phyloP scores from a whole-genome alignment of 768 basidiomycete genomes.

The Termitomyces sp. region DNA sequence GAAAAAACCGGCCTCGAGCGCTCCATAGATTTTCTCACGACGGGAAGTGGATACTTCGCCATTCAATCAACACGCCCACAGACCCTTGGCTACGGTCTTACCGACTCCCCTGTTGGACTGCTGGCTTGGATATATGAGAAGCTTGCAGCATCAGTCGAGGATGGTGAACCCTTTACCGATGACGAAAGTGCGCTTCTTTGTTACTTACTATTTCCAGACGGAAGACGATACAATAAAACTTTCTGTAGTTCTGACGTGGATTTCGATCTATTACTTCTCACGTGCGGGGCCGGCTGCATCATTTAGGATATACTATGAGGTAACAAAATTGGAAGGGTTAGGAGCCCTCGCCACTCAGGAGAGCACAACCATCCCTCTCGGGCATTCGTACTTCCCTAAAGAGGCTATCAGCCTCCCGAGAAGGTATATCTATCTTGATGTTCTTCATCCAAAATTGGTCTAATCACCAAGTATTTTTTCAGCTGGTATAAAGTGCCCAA shows the following conservation, averaged over 20 bases:
- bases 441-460: not conserved
- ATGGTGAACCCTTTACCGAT: conserved; percentile 41
- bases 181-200: conserved; percentile 36
- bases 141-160: conserved; percentile 36
- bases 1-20: conserved; percentile 30
- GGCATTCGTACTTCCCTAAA: conserved; percentile 42
- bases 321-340: conserved; percentile 11
- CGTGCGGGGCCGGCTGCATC: conserved; percentile 53
- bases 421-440: conserved; percentile 10
- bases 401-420: conserved; percentile 26
- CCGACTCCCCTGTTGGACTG: conserved; percentile 52
- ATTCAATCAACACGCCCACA: conserved; percentile 44
- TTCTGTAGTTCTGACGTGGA: conserved; percentile 49
- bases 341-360: conserved; percentile 3
- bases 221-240: not conserved
- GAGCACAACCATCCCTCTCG: conserved; percentile 33
- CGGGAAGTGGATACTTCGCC: conserved; percentile 30
- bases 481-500: conserved; percentile 17
- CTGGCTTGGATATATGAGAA: conserved; percentile 53
- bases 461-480: not conserved
- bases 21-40: conserved; percentile 19
- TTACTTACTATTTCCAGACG: not conserved
- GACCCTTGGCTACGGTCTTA: conserved; percentile 46
- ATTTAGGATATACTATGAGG: conserved; percentile 52
- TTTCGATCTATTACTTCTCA: conserved; percentile 57